Evolutionary conservation across 345 rosid genomes (phyloP), one percentile per base, ranked within the genome.

Genomic region (Eucalyptus tenuipes): DNA sequence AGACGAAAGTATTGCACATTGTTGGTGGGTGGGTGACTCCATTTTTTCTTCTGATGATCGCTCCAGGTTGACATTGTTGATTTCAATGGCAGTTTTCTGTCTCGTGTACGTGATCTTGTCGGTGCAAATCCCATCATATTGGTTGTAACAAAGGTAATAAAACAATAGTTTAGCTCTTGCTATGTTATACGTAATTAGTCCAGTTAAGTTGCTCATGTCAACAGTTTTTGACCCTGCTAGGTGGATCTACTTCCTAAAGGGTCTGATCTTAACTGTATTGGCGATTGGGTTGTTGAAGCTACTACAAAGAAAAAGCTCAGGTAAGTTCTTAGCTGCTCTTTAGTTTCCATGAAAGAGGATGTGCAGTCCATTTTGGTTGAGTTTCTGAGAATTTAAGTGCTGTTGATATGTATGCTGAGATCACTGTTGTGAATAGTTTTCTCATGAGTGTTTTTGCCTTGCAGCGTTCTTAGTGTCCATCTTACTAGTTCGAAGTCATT

Each of bases 281-380:
- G 99, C 17, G 99, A 97, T 94, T 97, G 99, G 99, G 98, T 95
- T 81, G 99, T 96, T 45, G 99, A 97, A 86, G 93, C 97, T 48
- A 95, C 93, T 86, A 94, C 92, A 29, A 97, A 92, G 93, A 97
- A 95, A 94, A 97, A 92, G 91, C 98, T 97, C 27, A 97, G 96
- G 99, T 97, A 93, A 90, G 95, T 89, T 88, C 57, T 31, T 6
- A 33, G 22, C 42, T 86, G 40, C 45, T 68, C n/a, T 55, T 33
- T 53, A 24, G 57, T 47, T 45, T 49, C 59, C 45, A 50, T 18
- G 29, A 37, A 40, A 75, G 47, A 10, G 29, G 84, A 75, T 75
- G 27, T 75, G 84, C 84, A 13, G 47, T 75, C 84, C 87, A 33
- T 86, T 86, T 86, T 4, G 3, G 25, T 86, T 11, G 45, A 52